Base-by-base conservation (phyloP, 1,284 basidiomycete genomes). In the Phellopilus nigrolimitatus region DNA sequence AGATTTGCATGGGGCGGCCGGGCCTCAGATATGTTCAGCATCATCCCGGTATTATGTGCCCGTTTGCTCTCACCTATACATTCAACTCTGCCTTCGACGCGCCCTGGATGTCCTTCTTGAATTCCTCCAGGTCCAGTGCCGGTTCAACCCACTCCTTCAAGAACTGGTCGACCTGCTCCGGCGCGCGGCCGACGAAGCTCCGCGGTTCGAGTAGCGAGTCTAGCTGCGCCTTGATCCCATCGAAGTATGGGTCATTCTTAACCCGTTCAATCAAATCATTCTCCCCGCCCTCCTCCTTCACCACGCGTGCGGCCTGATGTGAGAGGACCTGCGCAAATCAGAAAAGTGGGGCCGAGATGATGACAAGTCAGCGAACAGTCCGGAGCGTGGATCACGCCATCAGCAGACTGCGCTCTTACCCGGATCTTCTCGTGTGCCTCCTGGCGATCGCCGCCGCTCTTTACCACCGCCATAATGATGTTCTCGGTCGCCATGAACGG, bases 401-500 rank as follows among this genome's bases (percentile, higher is more conserved):
- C 40, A 48, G 30, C n/a, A 36, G n/a, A 49, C 17, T 15, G 39
- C 40, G 59, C 56, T 61, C 63, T 61, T 47, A 97, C 95, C 54
- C 95, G 74, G 64, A 98, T 95, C 70, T 91, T 88, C 71, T 98
- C 97, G 68, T 99, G 95, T 33, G 93, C 94, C 68, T 91, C 90
- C 70, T 99, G 97, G 34, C 97, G 78, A 68, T 99, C 95, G 1
- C 95, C 97, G 36, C 95, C 95, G 49, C 75, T 77, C 70, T 95
- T 95, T 54, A 99, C 97, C 56, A 99, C 86, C 9, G 94, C 94
- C 97, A 99, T 99, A 74, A 99, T 99, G 68, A 99, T 80, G 70
- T 99, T 99, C 71, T 97, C 94, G 2, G 94, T 95, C 2, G 91
- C 91, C 97, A 99, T 99, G 78, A 99, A 99, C 1, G 97, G 97